A percentile compares a stretch with the other conserved stretches of the same genome.
Evolutionary conservation across 495 filamentous ascomycete genomes (phyloP).

Genomic region (Ascodesmis nigricans): DNA sequence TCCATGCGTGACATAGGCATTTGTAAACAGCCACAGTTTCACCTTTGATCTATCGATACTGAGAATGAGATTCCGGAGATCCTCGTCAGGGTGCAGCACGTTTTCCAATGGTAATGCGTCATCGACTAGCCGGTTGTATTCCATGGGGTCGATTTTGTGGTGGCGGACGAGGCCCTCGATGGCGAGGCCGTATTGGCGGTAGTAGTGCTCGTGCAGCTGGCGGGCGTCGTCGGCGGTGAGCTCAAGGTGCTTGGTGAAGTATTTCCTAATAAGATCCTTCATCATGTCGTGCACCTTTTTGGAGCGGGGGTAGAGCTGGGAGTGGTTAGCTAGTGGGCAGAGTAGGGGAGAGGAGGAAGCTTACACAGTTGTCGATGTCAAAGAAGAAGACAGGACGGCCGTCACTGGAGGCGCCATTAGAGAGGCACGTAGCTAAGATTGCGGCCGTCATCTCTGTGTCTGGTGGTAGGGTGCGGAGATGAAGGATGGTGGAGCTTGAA

Average conservation of each 20-base stretch:
- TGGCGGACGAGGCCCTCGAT: constrained; percentile 83
- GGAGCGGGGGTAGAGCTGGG: constrained; percentile 4
- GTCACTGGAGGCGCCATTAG: constrained; percentile 5
- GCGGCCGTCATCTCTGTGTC: too few species aligned
- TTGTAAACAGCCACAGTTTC: constrained; percentile 83
- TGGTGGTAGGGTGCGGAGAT: too few species aligned
- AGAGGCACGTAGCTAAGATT: too few species aligned
- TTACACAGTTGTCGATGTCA: constrained; percentile 93
- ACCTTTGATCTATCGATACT: constrained; percentile 57
- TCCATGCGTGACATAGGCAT: constrained; percentile 80
- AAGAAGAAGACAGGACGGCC: constrained; percentile 51
- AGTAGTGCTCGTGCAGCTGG: constrained; percentile 72
- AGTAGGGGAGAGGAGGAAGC: constrained; percentile 15
- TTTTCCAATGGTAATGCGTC: constrained; percentile 77
- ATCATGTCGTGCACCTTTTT: constrained; percentile 35
- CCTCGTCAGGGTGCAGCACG: constrained; percentile 53
- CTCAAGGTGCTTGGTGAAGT: constrained; percentile 20
- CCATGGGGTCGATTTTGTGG: constrained; percentile 86
- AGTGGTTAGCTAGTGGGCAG: constrained; percentile 1
- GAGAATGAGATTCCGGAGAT: constrained; percentile 50
- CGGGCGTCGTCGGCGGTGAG: constrained; percentile 52
- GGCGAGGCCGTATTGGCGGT: constrained; percentile 86
- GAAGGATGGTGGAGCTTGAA: too few species aligned
- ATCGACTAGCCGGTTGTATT: constrained; percentile 86
- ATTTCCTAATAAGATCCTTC: constrained; percentile 33